Percentiles rank a stretch among this genome's conserved stretches.
phyloP scores from a whole-genome alignment of 768 basidiomycete species.

The Leccinum aurantiacum region DNA sequence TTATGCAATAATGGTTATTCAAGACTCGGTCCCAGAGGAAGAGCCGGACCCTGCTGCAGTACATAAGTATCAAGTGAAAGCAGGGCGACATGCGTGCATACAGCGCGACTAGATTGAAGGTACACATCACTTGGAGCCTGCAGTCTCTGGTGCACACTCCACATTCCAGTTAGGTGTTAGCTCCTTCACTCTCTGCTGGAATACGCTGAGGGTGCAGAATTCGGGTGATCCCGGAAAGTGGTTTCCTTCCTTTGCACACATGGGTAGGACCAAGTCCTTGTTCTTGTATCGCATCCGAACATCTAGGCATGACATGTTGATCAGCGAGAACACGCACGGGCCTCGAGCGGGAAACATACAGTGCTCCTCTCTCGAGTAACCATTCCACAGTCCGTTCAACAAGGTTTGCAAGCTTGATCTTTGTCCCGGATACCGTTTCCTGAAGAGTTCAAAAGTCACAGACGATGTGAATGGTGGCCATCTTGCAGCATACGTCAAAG shows the following conservation, averaged over 20 bases:
- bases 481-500: slow-evolving; percentile 31
- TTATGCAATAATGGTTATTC: background rate
- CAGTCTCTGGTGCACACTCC: slow-evolving; percentile 50
- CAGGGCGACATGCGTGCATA: background rate
- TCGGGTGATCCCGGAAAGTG: slow-evolving; percentile 71
- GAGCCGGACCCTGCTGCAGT: background rate
- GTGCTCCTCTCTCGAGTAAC: slow-evolving; percentile 36
- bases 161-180: slow-evolving; percentile 69
- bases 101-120: background rate
- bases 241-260: slow-evolving; percentile 64
- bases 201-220: slow-evolving; percentile 68
- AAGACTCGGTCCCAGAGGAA: slow-evolving; percentile 15
- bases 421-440: slow-evolving; percentile 25
- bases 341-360: slow-evolving; percentile 35
- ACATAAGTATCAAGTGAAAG: background rate
- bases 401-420: slow-evolving; percentile 38
- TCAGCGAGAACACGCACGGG: background rate
- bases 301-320: slow-evolving; percentile 34
- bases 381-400: slow-evolving; percentile 40
- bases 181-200: slow-evolving; percentile 58
- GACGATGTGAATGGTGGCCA: slow-evolving; percentile 79
- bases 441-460: slow-evolving; percentile 74
- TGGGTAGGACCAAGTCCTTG: slow-evolving; percentile 57
- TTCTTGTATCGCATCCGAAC: slow-evolving; percentile 81
- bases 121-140: slow-evolving; percentile 3